These are phyloP conservation scores for Alloascoidea africana DNA, from an alignment of 805 yeast genomes.

Conservation along the genomic window DNA sequence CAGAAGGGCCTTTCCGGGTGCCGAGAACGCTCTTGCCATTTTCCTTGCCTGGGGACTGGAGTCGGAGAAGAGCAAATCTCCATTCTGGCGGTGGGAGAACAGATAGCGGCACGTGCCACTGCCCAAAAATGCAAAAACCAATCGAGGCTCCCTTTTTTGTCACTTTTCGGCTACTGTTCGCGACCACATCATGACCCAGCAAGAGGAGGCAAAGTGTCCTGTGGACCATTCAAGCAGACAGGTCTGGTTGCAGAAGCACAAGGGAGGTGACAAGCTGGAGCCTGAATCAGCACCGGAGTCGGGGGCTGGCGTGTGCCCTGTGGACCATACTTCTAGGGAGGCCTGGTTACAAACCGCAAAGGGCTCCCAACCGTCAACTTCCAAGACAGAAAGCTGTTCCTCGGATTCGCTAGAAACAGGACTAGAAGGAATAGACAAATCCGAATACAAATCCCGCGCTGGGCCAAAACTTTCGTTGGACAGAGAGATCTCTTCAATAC, in stretches of 20 bases:
- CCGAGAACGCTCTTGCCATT: conserved; percentile 47
- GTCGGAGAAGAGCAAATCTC: too few relatives aligned
- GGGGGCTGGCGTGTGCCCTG: conserved; percentile 10
- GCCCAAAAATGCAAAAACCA: too few relatives aligned
- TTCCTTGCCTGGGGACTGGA: too few relatives aligned
- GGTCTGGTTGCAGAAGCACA: neutral
- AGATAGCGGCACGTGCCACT: too few relatives aligned
- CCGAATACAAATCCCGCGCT: neutral
- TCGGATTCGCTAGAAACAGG: neutral
- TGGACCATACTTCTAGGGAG: conserved; percentile 17
- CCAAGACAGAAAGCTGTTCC: conserved; percentile 1
- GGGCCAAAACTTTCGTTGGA: conserved; percentile 59
- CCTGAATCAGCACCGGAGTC: neutral
- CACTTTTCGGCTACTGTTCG: too few relatives aligned
- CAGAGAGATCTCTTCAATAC: conserved; percentile 69
- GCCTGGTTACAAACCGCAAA: conserved; percentile 21
- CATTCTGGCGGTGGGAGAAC: too few relatives aligned
- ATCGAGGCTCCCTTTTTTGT: too few relatives aligned
- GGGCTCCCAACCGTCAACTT: conserved; percentile 17
- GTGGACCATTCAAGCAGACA: conserved; percentile 28
- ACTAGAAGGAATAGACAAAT: neutral
- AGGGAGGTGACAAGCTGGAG: neutral
- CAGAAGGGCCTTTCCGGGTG: conserved; percentile 89
- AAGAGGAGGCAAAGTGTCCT: conserved; percentile 27
- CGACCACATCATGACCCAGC: too few relatives aligned